A percentile compares a stretch with the other conserved stretches of the same genome.
Evolutionary conservation across 768 basidiomycete species (phyloP).

Genomic region (Naematelia aurantialba): DNA sequence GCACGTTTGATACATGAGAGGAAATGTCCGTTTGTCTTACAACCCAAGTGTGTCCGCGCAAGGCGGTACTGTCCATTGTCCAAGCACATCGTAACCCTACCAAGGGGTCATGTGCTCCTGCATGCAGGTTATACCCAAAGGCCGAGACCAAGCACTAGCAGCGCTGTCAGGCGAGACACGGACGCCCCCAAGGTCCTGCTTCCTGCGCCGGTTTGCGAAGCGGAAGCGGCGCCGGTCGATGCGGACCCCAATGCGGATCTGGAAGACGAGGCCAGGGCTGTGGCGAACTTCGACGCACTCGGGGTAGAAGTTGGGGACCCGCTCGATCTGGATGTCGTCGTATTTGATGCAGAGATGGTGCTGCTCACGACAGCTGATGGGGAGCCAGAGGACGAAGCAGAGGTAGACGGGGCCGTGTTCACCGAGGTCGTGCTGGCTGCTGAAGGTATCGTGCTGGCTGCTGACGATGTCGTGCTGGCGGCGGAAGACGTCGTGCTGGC

Average conservation of each 20-base stretch:
- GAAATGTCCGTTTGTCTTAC: too few species aligned
- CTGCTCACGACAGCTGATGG: not conserved
- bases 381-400: conserved; percentile 10
- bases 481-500: not conserved
- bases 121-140: not conserved
- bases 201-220: not conserved
- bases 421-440: conserved; percentile 1
- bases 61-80: too few species aligned
- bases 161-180: not conserved
- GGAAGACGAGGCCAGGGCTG: too few species aligned
- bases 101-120: too few species aligned
- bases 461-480: conserved; percentile 3
- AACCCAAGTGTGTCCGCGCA: too few species aligned
- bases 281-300: not conserved
- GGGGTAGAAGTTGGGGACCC: conserved; percentile 5
- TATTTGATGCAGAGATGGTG: conserved; percentile 3
- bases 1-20: too few species aligned
- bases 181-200: not conserved
- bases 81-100: too few species aligned
- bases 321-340: conserved; percentile 10
- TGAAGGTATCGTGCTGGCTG: conserved; percentile 7
- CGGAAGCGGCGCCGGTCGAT: not conserved
- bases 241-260: too few species aligned
- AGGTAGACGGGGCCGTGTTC: conserved; percentile 1
- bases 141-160: not conserved